Evolutionary conservation across 2,329 filamentous ascomycete genomes (phyloP).

Genomic region (Penicillium brevicompactum): DNA sequence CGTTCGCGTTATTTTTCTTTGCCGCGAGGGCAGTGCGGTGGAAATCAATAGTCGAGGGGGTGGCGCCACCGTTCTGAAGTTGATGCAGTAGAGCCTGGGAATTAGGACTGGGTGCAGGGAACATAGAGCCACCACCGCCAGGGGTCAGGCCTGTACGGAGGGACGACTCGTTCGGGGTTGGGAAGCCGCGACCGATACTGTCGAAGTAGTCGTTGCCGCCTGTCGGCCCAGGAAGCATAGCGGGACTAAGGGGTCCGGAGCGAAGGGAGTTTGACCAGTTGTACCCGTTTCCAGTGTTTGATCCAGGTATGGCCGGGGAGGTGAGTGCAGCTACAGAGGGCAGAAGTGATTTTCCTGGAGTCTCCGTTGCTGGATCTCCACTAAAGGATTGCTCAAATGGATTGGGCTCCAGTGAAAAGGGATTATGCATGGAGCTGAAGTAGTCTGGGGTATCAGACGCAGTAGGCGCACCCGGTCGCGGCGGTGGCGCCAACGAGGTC

Average conservation of each 20-base stretch:
- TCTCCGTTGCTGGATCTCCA: conserved; percentile 64
- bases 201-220: conserved; percentile 85
- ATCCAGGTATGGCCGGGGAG: conserved; percentile 81
- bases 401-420: conserved; percentile 75
- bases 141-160: conserved; percentile 89
- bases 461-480: conserved; percentile 58
- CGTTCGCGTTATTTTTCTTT: conserved; percentile 56
- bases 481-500: conserved; percentile 71
- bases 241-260: conserved; percentile 90
- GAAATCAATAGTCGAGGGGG: conserved; percentile 89
- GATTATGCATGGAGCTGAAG: conserved; percentile 62
- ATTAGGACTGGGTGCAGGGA: conserved; percentile 86
- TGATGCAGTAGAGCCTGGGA: conserved; percentile 80
- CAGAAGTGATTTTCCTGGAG: conserved; percentile 78
- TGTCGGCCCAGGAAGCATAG: conserved; percentile 86
- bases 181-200: conserved; percentile 79
- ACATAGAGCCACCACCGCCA: conserved; percentile 95
- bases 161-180: conserved; percentile 95
- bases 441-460: conserved; percentile 66
- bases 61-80: conserved; percentile 77
- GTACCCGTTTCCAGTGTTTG: conserved; percentile 68
- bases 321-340: conserved; percentile 89
- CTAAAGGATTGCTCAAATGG: conserved; percentile 96
- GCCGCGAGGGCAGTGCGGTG: conserved; percentile 87
- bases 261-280: conserved; percentile 87